Conservation (phyloP, 2,329 filamentous ascomycete species). For the Neofusicoccum umdonicola region DNA sequence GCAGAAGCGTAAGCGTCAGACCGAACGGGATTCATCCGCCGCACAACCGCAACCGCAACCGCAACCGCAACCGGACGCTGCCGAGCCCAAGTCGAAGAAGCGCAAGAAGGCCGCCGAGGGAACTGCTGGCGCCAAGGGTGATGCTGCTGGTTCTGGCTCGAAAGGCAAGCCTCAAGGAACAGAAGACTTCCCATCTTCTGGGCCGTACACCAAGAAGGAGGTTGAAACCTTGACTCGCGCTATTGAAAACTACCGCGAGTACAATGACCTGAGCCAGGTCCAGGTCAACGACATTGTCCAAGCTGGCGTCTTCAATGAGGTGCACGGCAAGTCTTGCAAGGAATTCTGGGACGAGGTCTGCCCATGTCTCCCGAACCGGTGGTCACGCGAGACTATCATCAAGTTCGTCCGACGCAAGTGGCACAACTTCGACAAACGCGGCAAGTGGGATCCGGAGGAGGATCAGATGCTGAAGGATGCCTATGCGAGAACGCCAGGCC, state of each 20-base stretch:
- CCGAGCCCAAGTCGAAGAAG: constrained; percentile 2
- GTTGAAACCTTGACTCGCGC: constrained; percentile 21
- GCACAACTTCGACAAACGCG: constrained; percentile 63
- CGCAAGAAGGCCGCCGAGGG: constrained; percentile 2
- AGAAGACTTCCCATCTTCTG: constrained; percentile 13
- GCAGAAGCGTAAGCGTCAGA: constrained; percentile 13
- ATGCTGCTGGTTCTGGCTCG: neutral
- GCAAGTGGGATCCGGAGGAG: constrained; percentile 58
- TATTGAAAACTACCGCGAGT: constrained; percentile 24
- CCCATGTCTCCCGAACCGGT: constrained; percentile 34
- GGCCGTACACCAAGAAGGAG: constrained; percentile 22
- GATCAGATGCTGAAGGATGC: constrained; percentile 54
- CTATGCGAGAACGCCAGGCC: constrained; percentile 49
- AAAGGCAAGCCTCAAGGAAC: neutral
- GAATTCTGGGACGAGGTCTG: constrained; percentile 33
- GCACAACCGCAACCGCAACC: neutral
- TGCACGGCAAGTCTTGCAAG: constrained; percentile 15
- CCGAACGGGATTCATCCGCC: neutral
- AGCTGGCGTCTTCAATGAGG: constrained; percentile 13
- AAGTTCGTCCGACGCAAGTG: constrained; percentile 59
- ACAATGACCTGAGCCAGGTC: constrained; percentile 19
- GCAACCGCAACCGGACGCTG: neutral
- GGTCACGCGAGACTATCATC: constrained; percentile 30
- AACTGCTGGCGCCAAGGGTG: neutral
- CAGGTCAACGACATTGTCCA: constrained; percentile 26